phyloP scores from a whole-genome alignment of 2,329 filamentous ascomycete genomes.

The Ascochyta clinopodiicola region DNA sequence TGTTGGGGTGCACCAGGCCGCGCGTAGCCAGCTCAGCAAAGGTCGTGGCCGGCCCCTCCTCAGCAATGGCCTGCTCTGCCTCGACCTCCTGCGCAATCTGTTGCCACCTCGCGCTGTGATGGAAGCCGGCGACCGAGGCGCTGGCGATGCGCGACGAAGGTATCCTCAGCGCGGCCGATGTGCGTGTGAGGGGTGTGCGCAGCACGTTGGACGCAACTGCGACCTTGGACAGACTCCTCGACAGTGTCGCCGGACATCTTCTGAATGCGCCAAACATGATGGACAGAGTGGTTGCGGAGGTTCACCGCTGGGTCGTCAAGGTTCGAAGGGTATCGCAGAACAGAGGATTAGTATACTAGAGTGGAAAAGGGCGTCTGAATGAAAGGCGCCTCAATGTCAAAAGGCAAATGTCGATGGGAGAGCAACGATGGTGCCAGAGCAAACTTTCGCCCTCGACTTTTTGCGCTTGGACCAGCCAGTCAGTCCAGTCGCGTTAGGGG shows the following conservation, averaged over 20 bases:
- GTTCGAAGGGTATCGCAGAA: conserved; percentile 4
- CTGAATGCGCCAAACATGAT: conserved; percentile 54
- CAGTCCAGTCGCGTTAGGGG: conserved; percentile 12
- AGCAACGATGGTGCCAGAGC: conserved; percentile 2
- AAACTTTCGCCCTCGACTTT: conserved; percentile 18
- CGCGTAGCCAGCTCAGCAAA: conserved; percentile 54
- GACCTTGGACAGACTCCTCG: conserved; percentile 37
- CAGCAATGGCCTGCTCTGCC: conserved; percentile 21
- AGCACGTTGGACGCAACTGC: conserved; percentile 36
- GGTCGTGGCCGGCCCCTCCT: conserved; percentile 46
- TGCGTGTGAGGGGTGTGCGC: conserved; percentile 29
- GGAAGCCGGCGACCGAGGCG: conserved; percentile 42
- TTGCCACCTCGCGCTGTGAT: conserved; percentile 49
- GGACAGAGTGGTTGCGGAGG: conserved; percentile 17
- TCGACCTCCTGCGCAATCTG: conserved; percentile 40
- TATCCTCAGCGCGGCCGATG: conserved; percentile 28
- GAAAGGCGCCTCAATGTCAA: conserved; percentile 12
- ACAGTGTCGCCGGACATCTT: conserved; percentile 50
- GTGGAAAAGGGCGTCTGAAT: conserved; percentile 4
- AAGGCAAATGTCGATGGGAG: conserved; percentile 13
- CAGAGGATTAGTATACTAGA: neutral
- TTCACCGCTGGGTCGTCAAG: conserved; percentile 7
- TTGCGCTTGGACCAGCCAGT: neutral
- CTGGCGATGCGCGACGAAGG: conserved; percentile 28
- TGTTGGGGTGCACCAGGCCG: conserved; percentile 64